Evolutionary conservation across 2,329 filamentous ascomycete species (phyloP).

Genomic region (Chrysoporthe puriensis): DNA sequence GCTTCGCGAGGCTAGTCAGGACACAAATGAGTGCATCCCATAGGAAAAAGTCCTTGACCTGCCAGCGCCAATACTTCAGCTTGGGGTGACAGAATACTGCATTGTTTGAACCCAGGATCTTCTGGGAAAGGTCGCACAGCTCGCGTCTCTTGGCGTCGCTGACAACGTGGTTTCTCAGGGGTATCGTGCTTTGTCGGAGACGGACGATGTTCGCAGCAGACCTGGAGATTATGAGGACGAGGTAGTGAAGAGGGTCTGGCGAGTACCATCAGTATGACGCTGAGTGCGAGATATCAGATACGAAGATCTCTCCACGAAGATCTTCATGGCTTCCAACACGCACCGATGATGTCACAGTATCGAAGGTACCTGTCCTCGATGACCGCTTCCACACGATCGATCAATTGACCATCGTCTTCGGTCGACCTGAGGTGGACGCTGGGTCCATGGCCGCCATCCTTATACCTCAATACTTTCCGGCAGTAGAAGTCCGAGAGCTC

Average conservation of each 20-base stretch:
- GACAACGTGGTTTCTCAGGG: slow-evolving; percentile 34
- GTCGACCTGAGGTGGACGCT: slow-evolving; percentile 31
- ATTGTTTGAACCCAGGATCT: slow-evolving; percentile 42
- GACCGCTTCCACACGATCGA: slow-evolving; percentile 38
- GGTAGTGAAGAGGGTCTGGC: slow-evolving; percentile 41
- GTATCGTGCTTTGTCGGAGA: slow-evolving; percentile 31
- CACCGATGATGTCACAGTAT: slow-evolving; percentile 46
- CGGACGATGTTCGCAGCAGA: slow-evolving; percentile 36
- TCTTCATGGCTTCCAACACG: neutral
- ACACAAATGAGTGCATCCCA: slow-evolving; percentile 40
- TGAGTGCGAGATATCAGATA: neutral
- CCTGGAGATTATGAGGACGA: slow-evolving; percentile 36
- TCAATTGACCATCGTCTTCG: slow-evolving; percentile 4
- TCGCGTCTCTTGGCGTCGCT: slow-evolving; percentile 33
- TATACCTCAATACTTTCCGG: slow-evolving; percentile 12
- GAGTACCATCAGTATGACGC: neutral
- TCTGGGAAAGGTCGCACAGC: slow-evolving; percentile 40
- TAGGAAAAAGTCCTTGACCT: slow-evolving; percentile 39
- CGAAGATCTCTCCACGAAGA: neutral
- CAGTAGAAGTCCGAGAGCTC: slow-evolving; percentile 46
- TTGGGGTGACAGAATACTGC: slow-evolving; percentile 35
- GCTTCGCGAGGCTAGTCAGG: slow-evolving; percentile 35
- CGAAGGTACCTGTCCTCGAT: slow-evolving; percentile 47
- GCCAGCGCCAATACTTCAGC: slow-evolving; percentile 37
- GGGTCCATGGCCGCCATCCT: slow-evolving; percentile 19